phyloP scores from a whole-genome alignment of 169 alveolate genomes.

The Neospora caninum region DNA sequence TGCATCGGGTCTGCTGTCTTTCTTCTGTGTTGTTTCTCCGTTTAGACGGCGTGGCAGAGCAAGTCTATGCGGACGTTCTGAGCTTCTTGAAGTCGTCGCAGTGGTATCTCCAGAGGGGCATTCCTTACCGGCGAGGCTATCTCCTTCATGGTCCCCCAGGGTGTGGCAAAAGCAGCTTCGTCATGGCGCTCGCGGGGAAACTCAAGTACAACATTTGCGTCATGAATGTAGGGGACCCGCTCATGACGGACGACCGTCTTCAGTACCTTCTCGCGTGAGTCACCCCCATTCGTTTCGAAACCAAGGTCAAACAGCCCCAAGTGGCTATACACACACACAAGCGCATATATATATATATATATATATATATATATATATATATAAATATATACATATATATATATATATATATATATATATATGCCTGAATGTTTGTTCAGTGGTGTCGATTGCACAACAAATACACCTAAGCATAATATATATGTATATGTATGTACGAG shows the following conservation, averaged over 20 bases:
- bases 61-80: constrained; percentile 30
- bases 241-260: constrained; percentile 81
- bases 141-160: constrained; percentile 87
- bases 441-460: no score
- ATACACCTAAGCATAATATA: no score
- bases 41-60: constrained; percentile 70
- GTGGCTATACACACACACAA: neutral
- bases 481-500: neutral
- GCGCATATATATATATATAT: no score
- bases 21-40: neutral
- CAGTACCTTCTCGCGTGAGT: constrained; percentile 80
- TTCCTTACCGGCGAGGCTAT: constrained; percentile 86
- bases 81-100: constrained; percentile 44
- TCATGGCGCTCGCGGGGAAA: constrained; percentile 84
- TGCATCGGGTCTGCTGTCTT: no score
- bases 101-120: constrained; percentile 82
- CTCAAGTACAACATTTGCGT: constrained; percentile 81
- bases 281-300: no score
- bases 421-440: no score
- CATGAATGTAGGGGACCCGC: constrained; percentile 79
- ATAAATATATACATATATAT: neutral
- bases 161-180: constrained; percentile 85
- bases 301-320: neutral
- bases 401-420: no score
- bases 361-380: no score